These are phyloP conservation scores for Sporothrix mexicana DNA, from an alignment of 2,329 filamentous ascomycete genomes.

Conservation along the genomic window DNA sequence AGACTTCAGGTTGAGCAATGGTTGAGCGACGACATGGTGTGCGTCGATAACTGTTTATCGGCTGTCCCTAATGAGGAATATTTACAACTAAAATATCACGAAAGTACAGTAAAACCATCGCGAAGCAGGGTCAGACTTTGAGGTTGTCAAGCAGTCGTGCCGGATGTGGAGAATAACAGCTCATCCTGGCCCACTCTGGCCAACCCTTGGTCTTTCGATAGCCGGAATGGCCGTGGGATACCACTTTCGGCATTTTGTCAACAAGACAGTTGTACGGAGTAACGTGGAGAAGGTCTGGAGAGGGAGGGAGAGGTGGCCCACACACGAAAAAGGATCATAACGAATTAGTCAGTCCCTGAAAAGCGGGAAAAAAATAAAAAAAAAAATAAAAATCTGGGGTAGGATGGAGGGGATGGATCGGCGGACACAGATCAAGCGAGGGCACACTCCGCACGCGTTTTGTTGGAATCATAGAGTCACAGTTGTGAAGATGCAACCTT, in stretches of 20 bases:
- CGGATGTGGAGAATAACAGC: background rate
- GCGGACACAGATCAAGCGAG: background rate
- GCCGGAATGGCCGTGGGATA: constrained; percentile 19
- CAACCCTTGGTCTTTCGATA: background rate
- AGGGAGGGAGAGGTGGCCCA: background rate
- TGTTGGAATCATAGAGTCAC: no score
- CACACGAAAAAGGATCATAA: background rate
- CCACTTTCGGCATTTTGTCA: background rate
- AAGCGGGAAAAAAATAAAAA: background rate
- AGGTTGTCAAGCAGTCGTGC: background rate
- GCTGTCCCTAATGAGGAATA: no score
- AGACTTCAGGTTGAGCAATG: no score
- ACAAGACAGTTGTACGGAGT: background rate
- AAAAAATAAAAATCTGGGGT: constrained; percentile 2
- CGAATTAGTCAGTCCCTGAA: background rate
- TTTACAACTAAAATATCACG: no score
- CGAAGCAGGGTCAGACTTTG: background rate
- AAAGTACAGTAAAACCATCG: no score
- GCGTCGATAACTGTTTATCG: no score
- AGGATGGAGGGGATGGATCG: background rate
- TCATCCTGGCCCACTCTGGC: background rate
- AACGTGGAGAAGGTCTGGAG: background rate
- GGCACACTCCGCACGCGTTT: no score
- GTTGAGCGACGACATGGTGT: no score
- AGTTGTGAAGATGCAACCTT: background rate